A percentile compares a stretch with the other conserved stretches of the same genome.
These are phyloP conservation scores for Aspergillus baeticus DNA, from an alignment of 495 filamentous ascomycete genomes.

Conservation along the genomic window DNA sequence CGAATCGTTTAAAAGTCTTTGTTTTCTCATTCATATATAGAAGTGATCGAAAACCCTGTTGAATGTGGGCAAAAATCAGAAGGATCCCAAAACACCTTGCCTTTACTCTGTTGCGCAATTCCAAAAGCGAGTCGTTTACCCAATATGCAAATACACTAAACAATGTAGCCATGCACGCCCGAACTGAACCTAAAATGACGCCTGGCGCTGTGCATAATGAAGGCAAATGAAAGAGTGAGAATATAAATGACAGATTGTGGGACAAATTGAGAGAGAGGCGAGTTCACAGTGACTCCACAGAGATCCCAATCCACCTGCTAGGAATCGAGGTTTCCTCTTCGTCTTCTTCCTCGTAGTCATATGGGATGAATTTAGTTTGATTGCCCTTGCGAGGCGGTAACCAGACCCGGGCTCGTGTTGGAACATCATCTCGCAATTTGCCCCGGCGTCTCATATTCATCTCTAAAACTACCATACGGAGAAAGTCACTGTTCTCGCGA, in stretches of 20 bases:
- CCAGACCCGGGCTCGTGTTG: conserved; percentile 78
- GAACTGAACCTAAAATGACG: conserved; percentile 11
- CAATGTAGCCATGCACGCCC: conserved; percentile 3
- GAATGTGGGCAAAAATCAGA: no score
- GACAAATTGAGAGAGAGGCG: conserved; percentile 7
- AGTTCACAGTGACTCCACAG: conserved; percentile 25
- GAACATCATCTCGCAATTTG: conserved; percentile 83
- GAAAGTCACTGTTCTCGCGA: conserved; percentile 91
- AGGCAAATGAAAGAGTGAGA: background rate
- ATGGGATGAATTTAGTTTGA: conserved; percentile 18
- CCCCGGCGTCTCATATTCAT: conserved; percentile 95
- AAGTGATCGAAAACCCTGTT: no score
- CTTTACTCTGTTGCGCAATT: conserved; percentile 9
- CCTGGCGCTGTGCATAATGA: conserved; percentile 24
- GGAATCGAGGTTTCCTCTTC: conserved; percentile 37
- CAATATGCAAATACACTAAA: conserved; percentile 9
- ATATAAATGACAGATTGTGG: background rate
- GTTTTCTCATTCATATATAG: no score
- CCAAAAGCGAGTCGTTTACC: conserved; percentile 9
- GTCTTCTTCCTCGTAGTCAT: conserved; percentile 33
- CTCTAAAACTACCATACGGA: conserved; percentile 90
- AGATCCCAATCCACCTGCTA: conserved; percentile 43
- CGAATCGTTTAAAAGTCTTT: no score
- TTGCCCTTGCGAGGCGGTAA: conserved; percentile 74
- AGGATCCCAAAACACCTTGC: conserved; percentile 7